Base-by-base conservation (phyloP, 441 rosid species). In the Adansonia rubrostipa region DNA sequence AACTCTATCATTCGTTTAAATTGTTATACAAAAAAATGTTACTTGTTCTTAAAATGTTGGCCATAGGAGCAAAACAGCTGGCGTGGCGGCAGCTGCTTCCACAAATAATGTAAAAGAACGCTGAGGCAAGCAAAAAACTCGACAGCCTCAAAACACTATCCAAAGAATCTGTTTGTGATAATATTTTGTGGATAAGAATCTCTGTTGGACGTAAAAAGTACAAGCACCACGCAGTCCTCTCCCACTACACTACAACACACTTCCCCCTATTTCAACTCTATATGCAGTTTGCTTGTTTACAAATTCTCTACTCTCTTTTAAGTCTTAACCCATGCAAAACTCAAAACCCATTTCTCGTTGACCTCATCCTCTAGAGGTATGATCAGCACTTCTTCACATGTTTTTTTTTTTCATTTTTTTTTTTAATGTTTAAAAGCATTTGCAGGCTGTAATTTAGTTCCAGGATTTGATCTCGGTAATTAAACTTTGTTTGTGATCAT, bases 111-210 rank as follows among this genome's bases (percentile, higher is more conserved):
- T 36, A 40, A 7, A 65, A 15, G 17, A 2, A 15, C 33, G 3
- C 10, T 67, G 51, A 67, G 64, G 63, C 75, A 72, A 72, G n/a
- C 4, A 33, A n/a, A 54, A 72, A 73, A 10, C 13, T 42, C 44
- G 42, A 73, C 77, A 58, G 14, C 42, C 54, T 73, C 64, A 74
- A 9, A 74, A 74, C n/a, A 13, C 57, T 42, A 73, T 58, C 68
- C 77, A 44, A 0, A 45, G 77, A 74, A 74, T 44, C 77, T 44
- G 48, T 44, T 60, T 13, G 22, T 73, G 77, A 74, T 74, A 74
- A 44, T 19, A 74, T 74, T 74, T 60, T 56, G 68, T 74, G 77
- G 68, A 74, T 74, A 73, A 73, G 77, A 44, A 73, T 73, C 77
- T 58, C 20, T 44, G 50, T 6, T 73, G 77, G 44, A 45, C 14